A percentile compares a stretch with the other conserved stretches of the same genome.
Conservation (phyloP, 2,329 filamentous ascomycete genomes). For the Talaromyces sp. region DNA sequence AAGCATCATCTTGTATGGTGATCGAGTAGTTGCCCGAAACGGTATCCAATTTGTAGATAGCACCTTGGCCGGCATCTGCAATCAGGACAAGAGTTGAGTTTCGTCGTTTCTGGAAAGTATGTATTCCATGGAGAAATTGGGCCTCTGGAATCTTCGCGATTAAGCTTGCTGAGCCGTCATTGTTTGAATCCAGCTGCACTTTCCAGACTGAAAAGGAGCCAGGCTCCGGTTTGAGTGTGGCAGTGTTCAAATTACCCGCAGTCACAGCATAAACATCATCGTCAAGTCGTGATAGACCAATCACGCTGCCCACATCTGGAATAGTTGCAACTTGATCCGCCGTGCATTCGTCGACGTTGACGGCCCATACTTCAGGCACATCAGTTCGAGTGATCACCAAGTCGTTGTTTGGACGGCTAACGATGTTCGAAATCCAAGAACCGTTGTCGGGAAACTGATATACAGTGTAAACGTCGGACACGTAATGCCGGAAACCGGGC, state of each 20-base stretch:
- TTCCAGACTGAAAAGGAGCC: conserved; percentile 16
- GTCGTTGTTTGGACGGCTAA: conserved; percentile 26
- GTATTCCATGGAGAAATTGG: conserved; percentile 15
- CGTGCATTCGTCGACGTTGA: conserved; percentile 9
- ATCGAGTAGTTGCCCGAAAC: conserved; percentile 13
- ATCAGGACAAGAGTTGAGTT: conserved; percentile 13
- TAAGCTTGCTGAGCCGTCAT: not conserved
- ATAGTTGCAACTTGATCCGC: conserved; percentile 13
- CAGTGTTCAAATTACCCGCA: conserved; percentile 9
- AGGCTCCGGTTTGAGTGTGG: conserved; percentile 3
- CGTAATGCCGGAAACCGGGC: conserved; percentile 2
- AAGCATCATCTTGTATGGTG: conserved; percentile 13
- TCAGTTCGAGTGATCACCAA: conserved; percentile 24
- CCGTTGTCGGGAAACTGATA: conserved; percentile 22
- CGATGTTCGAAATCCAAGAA: conserved; percentile 32
- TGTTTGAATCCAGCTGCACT: conserved; percentile 10
- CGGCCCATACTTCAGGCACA: conserved; percentile 16
- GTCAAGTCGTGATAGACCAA: conserved; percentile 15
- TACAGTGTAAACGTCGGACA: conserved; percentile 8
- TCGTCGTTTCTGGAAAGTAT: conserved; percentile 11
- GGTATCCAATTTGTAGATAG: conserved; percentile 15
- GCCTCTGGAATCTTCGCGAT: conserved; percentile 14
- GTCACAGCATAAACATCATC: conserved; percentile 16
- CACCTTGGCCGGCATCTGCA: conserved; percentile 13
- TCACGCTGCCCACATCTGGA: conserved; percentile 8